Evolutionary conservation across 345 rosid genomes (phyloP).

Genomic region (Eucalyptus brandiana): DNA sequence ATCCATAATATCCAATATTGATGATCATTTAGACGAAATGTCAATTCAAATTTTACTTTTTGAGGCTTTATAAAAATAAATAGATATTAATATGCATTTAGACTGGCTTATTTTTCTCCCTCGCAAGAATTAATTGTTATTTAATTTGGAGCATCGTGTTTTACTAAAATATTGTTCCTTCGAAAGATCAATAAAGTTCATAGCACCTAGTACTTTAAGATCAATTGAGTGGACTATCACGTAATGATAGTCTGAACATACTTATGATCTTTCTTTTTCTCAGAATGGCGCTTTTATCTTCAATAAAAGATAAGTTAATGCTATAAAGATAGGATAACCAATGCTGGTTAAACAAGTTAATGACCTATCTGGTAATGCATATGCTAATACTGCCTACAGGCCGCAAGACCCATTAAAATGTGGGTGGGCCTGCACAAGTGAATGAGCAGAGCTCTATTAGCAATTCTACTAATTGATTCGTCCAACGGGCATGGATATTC

Average conservation of each 20-base stretch:
- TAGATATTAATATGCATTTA: too few species aligned
- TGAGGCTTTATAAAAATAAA: neutral
- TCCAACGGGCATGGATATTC: neutral
- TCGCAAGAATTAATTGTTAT: too few species aligned
- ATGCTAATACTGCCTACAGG: neutral
- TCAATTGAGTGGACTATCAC: neutral
- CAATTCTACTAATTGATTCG: neutral
- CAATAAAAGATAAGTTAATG: neutral
- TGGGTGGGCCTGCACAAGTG: neutral
- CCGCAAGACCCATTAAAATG: neutral
- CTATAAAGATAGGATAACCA: neutral
- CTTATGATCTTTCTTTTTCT: neutral
- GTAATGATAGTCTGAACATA: neutral
- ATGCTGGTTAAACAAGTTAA: neutral
- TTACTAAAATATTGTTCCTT: neutral
- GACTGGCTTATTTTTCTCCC: neutral
- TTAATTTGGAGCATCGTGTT: too few species aligned
- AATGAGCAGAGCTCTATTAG: neutral
- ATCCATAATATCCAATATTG: rapidly evolving
- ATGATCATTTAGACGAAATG: neutral
- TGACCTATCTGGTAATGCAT: neutral
- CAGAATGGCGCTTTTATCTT: neutral
- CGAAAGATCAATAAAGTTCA: neutral
- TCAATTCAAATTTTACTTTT: rapidly evolving
- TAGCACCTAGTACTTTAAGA: neutral